These are phyloP conservation scores for Ophiostoma sp. DNA, from an alignment of 2,329 filamentous ascomycete species.

Conservation along the genomic window DNA sequence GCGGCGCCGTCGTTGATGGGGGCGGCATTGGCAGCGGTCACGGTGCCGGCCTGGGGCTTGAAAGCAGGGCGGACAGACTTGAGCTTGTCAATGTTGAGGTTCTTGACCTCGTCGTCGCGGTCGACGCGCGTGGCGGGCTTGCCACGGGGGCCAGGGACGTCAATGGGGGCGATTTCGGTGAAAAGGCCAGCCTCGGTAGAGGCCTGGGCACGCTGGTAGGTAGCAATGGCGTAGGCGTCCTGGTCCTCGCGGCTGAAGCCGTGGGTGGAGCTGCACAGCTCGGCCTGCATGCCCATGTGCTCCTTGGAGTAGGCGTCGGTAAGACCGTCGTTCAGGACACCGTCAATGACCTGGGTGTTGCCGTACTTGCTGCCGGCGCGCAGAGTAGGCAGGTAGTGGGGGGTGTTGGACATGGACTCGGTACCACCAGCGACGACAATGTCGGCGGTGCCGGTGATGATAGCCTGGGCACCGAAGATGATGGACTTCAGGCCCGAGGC, in stretches of 20 bases:
- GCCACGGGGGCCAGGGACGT: conserved; percentile 80
- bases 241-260: conserved; percentile 75
- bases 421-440: conserved; percentile 90
- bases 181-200: conserved; percentile 79
- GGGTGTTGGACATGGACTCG: conserved; percentile 97
- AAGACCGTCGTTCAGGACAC: conserved; percentile 87
- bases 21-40: conserved; percentile 94
- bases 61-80: conserved; percentile 80
- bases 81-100: conserved; percentile 79
- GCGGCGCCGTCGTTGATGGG: conserved; percentile 93
- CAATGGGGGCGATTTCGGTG: conserved; percentile 82
- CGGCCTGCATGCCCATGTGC: conserved; percentile 90
- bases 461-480: conserved; percentile 90
- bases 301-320: conserved; percentile 89
- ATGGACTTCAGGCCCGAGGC: conserved; percentile 92
- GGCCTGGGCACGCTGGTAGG: conserved; percentile 87
- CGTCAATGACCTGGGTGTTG: conserved; percentile 81
- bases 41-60: conserved; percentile 72
- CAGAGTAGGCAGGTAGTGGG: conserved; percentile 87
- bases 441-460: conserved; percentile 90
- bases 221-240: conserved; percentile 92
- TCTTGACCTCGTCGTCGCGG: conserved; percentile 93
- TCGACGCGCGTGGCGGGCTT: conserved; percentile 79
- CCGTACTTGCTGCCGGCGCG: conserved; percentile 91
- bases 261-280: conserved; percentile 86